Percentiles rank a stretch among this genome's conserved stretches.
phyloP scores from a whole-genome alignment of 176 grass and related monocot species.

The Ampelocalamus luodianensis region DNA sequence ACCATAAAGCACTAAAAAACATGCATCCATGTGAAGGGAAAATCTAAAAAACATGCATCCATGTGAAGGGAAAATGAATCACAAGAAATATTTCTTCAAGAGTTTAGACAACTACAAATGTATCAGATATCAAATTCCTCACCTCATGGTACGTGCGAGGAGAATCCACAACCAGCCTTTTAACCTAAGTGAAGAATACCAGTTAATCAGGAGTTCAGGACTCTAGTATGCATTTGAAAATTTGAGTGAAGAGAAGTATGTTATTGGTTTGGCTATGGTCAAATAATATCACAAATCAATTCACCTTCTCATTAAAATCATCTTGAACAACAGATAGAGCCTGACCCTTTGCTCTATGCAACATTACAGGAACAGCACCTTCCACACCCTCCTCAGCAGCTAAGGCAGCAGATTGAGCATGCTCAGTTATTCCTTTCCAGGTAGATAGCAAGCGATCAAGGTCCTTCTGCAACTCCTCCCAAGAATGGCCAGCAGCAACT shows the following conservation, averaged over 20 bases:
- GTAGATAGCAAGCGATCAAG: conserved; percentile 79
- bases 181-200: conserved; percentile 62
- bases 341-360: conserved; percentile 81
- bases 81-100: conserved; percentile 36
- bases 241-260: conserved; percentile 20
- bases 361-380: conserved; percentile 84
- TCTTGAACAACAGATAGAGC: conserved; percentile 91
- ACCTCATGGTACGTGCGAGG: conserved; percentile 91
- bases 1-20: conserved; percentile 6
- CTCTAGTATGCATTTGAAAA: conserved; percentile 37
- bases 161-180: conserved; percentile 90
- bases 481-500: conserved; percentile 80
- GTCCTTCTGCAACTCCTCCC: conserved; percentile 90
- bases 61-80: not conserved
- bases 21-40: conserved; percentile 1
- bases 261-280: conserved; percentile 5
- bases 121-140: conserved; percentile 27
- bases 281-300: conserved; percentile 36
- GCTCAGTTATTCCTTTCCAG: conserved; percentile 86
- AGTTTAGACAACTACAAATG: conserved; percentile 19
- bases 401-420: conserved; percentile 87
- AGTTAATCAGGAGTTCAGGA: conserved; percentile 36
- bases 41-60: conserved; percentile 1
- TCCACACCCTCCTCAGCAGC: conserved; percentile 79
- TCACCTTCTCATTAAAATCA: conserved; percentile 98